Conservation (phyloP, 148 eudicot genomes). For the Vaccinium darrowii region DNA sequence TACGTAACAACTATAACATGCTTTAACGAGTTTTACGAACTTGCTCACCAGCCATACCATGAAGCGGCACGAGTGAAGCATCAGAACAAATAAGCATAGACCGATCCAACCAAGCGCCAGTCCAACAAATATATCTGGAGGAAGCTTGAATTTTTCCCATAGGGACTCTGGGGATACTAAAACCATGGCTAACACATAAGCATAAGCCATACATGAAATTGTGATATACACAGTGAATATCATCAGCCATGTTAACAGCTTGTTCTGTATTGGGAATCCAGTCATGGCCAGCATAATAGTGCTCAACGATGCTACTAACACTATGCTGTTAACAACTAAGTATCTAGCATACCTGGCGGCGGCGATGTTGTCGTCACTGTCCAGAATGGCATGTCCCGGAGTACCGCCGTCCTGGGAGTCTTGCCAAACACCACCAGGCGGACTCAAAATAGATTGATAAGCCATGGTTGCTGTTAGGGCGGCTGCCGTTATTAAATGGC, state of each 20-base stretch:
- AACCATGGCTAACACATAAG: too few species aligned
- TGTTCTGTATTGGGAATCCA: not conserved
- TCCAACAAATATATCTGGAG: too few species aligned
- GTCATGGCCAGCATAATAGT: not conserved
- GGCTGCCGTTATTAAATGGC: not conserved
- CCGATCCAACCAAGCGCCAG: too few species aligned
- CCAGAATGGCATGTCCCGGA: not conserved
- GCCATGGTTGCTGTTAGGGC: not conserved
- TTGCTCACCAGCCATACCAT: too few species aligned
- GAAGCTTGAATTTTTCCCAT: too few species aligned
- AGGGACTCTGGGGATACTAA: not conserved
- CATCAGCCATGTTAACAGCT: not conserved
- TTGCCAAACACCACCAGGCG: slow-evolving; percentile 14
- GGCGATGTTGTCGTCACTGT: not conserved
- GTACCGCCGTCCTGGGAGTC: too few species aligned
- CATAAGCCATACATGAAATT: not conserved
- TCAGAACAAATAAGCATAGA: too few species aligned
- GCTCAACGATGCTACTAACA: not conserved
- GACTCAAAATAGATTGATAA: not conserved
- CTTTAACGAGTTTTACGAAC: too few species aligned
- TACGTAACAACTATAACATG: too few species aligned
- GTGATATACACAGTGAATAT: not conserved
- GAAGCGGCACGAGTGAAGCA: too few species aligned
- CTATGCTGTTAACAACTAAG: not conserved
- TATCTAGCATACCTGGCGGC: not conserved